Percentiles rank a stretch among this genome's conserved stretches.
phyloP scores from a whole-genome alignment of 371 early-diverging fungal species.

The Mucor saturninus region DNA sequence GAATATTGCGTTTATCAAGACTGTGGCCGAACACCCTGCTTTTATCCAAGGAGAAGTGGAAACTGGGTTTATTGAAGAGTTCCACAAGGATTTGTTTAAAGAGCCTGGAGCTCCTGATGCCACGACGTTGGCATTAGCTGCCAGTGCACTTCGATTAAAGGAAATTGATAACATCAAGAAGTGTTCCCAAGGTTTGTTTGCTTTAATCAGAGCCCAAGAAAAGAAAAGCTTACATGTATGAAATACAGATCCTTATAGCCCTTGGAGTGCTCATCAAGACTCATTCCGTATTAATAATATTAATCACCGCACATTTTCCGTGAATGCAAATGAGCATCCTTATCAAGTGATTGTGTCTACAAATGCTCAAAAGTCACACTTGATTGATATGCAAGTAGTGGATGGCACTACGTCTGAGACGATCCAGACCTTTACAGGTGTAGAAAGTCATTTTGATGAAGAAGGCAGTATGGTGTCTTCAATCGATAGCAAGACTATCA shows the following conservation, averaged over 20 bases:
- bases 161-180: constrained; percentile 47
- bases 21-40: constrained; percentile 78
- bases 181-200: constrained; percentile 29
- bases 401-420: constrained; percentile 27
- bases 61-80: constrained; percentile 91
- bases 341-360: constrained; percentile 37
- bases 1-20: constrained; percentile 90
- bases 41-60: constrained; percentile 91
- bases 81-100: constrained; percentile 71
- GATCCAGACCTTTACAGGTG: constrained; percentile 34
- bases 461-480: constrained; percentile 60
- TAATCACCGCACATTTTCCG: constrained; percentile 46
- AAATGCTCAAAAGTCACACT: constrained; percentile 17
- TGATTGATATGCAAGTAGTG: constrained; percentile 39
- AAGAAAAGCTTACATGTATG: not conserved
- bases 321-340: constrained; percentile 30
- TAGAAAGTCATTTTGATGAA: constrained; percentile 35
- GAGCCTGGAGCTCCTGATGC: constrained; percentile 53
- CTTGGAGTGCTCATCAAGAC: constrained; percentile 61
- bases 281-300: constrained; percentile 63
- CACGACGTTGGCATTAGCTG: constrained; percentile 73
- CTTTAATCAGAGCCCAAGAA: not conserved
- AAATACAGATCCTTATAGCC: constrained; percentile 46
- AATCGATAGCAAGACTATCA: constrained; percentile 62
- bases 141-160: constrained; percentile 64